phyloP scores from a whole-genome alignment of 768 basidiomycete species.

The Xerocomellus intermedius region DNA sequence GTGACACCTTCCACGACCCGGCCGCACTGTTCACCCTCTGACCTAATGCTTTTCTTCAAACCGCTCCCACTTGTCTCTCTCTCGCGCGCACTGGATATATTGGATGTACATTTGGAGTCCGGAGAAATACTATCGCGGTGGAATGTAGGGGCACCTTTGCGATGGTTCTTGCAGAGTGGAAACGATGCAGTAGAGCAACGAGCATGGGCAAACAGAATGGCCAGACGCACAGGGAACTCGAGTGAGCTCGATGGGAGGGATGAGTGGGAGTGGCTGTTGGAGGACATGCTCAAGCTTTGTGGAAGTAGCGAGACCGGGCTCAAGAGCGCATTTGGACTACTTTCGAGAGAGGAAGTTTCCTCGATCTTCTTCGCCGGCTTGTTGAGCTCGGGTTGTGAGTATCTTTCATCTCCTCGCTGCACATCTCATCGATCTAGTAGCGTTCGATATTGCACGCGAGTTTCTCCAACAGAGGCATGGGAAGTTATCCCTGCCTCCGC shows the following conservation, averaged over 20 bases:
- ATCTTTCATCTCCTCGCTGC: not conserved
- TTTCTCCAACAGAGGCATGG: constrained; percentile 50
- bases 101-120: constrained; percentile 92
- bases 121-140: constrained; percentile 91
- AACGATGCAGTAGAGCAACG: constrained; percentile 66
- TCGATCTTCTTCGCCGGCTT: constrained; percentile 87
- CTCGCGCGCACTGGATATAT: constrained; percentile 81
- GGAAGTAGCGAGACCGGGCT: constrained; percentile 59
- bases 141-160: constrained; percentile 76
- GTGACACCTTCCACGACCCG: constrained; percentile 70
- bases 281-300: constrained; percentile 86
- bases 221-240: constrained; percentile 59
- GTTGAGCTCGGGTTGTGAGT: constrained; percentile 85
- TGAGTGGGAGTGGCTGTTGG: constrained; percentile 85
- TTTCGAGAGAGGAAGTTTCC: constrained; percentile 67
- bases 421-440: constrained; percentile 36
- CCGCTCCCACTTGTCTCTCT: constrained; percentile 72
- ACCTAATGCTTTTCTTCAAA: constrained; percentile 79
- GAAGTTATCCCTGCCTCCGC: constrained; percentile 47
- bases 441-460: constrained; percentile 63
- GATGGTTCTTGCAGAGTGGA: constrained; percentile 88
- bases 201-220: constrained; percentile 85
- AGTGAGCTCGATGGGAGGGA: constrained; percentile 57
- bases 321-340: constrained; percentile 76
- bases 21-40: constrained; percentile 55